Evolutionary conservation across 176 grass and related monocot species (phyloP).

Genomic region (Eremochloa ophiuroides): DNA sequence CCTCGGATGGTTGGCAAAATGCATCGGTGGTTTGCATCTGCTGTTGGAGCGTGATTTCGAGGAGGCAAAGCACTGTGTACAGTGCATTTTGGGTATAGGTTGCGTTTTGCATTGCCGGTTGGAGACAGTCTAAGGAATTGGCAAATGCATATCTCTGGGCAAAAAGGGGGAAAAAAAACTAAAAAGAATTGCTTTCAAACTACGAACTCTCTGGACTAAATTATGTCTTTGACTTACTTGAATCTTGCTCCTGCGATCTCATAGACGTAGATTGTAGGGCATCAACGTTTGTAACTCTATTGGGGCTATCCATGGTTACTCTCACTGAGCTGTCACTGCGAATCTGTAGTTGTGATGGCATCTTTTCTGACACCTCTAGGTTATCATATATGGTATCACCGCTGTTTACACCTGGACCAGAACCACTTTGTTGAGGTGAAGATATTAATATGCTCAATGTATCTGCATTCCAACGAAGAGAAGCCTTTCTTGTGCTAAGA

Average conservation of each 20-base stretch:
- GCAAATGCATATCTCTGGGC: conserved; percentile 2
- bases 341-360: conserved; percentile 38
- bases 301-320: conserved; percentile 30
- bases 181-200: conserved; percentile 12
- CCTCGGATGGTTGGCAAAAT: too few species aligned
- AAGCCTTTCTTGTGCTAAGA: conserved; percentile 52
- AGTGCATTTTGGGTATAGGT: too few species aligned
- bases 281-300: conserved; percentile 41
- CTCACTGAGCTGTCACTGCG: conserved; percentile 26
- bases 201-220: conserved; percentile 16
- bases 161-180: not conserved
- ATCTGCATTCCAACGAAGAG: conserved; percentile 70
- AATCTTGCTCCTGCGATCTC: conserved; percentile 42
- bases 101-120: too few species aligned
- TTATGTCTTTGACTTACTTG: conserved; percentile 59
- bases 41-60: too few species aligned
- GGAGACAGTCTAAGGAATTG: too few species aligned
- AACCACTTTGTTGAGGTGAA: conserved; percentile 44
- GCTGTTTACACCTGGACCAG: conserved; percentile 16
- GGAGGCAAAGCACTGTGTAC: too few species aligned
- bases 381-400: conserved; percentile 24
- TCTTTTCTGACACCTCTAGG: conserved; percentile 35
- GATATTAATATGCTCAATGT: conserved; percentile 63
- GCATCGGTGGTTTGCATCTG: too few species aligned
- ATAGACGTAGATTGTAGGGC: conserved; percentile 34